Base-by-base conservation (phyloP, 169 alveolate genomes). In the Babesia sp. region DNA sequence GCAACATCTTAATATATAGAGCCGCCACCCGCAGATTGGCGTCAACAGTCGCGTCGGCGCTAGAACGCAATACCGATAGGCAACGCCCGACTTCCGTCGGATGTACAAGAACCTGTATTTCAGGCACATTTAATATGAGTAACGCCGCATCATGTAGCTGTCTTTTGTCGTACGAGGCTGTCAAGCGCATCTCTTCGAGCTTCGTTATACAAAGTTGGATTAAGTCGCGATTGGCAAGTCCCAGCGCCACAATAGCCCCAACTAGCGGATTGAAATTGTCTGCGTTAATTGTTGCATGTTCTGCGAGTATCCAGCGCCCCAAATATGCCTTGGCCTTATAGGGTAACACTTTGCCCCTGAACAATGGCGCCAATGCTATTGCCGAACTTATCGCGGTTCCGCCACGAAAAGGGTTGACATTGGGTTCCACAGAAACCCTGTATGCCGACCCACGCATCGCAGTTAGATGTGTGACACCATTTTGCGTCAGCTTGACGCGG, bases 341-440 rank as follows among this genome's bases (percentile, higher is more conserved):
- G n/a, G 64, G 36, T 64, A 64, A 34, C 37, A 20, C 11, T 11
- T 64, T 45, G 29, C 34, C 61, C 54, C 29, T 64, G 53, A 64
- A 50, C 54, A 26, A 8, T 12, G 59, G 26, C 12, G 48, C 31
- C 18, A 64, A 33, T 11, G 42, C 18, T 14, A 64, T 50, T 7
- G 61, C 74, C 46, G 42, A 16, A 33, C 0, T 46, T 3, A 45
- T 14, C 11, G 61, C 74, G 18, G 63, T 24, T 7, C 29, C 9
- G 8, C 63, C n/a, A 7, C 16, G 44, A 12, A 39, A 9, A 8
- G n/a, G n/a, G 14, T 14, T 39, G 14, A 14, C 8, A 9, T 8
- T 8, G 8, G n/a, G 46, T 39, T 39, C 46, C n/a, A 39, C 8
- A 39, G n/a, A 39, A 9, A 39, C 14, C 14, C n/a, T 39, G 46